Percentiles rank a stretch among this genome's conserved stretches.
These are phyloP conservation scores for Leptodontidium sp. DNA, from an alignment of 2,329 filamentous ascomycete genomes.

Conservation along the genomic window DNA sequence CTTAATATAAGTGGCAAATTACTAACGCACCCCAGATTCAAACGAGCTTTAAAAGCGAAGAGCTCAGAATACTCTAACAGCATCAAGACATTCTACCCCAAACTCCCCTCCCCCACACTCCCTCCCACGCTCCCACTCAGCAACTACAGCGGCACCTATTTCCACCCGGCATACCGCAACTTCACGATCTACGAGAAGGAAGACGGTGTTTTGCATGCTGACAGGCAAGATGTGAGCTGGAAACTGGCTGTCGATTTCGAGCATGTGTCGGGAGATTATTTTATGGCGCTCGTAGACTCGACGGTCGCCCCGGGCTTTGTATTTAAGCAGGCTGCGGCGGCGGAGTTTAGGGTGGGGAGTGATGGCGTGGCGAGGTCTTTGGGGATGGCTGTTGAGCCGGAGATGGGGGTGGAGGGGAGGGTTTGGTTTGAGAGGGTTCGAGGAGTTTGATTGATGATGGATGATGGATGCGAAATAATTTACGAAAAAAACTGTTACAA, in stretches of 20 bases:
- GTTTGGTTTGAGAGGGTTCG: constrained; percentile 44
- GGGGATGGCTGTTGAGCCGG: constrained; percentile 36
- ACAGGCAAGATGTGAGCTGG: constrained; percentile 28
- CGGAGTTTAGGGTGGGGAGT: constrained; percentile 40
- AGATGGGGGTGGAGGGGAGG: constrained; percentile 39
- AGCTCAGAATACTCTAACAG: constrained; percentile 45
- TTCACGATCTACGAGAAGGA: constrained; percentile 36
- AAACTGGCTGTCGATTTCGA: constrained; percentile 34
- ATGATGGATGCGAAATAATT: too few species aligned
- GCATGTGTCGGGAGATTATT: constrained; percentile 45
- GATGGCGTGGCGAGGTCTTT: constrained; percentile 37
- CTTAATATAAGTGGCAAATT: not conserved
- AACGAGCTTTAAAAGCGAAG: constrained; percentile 34
- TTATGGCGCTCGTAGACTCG: constrained; percentile 37
- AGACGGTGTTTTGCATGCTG: constrained; percentile 13
- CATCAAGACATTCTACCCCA: constrained; percentile 50
- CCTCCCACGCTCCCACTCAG: constrained; percentile 49
- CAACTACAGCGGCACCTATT: constrained; percentile 54
- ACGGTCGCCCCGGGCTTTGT: constrained; percentile 24
- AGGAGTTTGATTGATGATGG: not conserved
- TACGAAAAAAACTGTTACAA: too few species aligned
- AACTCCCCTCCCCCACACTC: constrained; percentile 48
- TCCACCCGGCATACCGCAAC: constrained; percentile 52
- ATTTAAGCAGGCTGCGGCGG: constrained; percentile 34
- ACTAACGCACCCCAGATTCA: constrained; percentile 21